phyloP scores from a whole-genome alignment of 2,329 filamentous ascomycete species.

The Niveomyces coronatus region DNA sequence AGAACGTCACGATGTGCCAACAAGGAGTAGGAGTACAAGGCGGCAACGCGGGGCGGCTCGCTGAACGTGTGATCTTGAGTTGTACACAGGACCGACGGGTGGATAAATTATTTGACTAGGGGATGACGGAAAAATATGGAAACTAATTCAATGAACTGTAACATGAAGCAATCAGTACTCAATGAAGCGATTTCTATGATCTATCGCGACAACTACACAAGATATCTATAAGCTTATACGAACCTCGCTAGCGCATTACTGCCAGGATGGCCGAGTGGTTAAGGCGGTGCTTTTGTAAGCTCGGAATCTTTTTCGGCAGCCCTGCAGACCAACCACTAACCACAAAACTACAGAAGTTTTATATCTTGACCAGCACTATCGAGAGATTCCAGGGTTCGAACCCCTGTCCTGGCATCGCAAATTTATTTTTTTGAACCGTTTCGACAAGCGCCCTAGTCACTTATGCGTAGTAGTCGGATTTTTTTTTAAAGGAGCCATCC shows the following conservation, averaged over 20 bases:
- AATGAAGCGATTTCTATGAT: neutral
- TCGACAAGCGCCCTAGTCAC: no score
- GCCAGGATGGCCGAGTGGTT: conserved; percentile 19
- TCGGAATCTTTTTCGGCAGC: neutral
- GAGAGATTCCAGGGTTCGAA: conserved; percentile 18
- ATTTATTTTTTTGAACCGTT: neutral
- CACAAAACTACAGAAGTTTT: conserved; percentile 1
- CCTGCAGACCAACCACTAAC: neutral
- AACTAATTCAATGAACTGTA: no score
- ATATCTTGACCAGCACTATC: conserved; percentile 14
- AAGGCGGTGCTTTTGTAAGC: conserved; percentile 16
- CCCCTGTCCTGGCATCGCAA: conserved; percentile 16
- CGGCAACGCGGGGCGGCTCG: no score
- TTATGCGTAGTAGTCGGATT: no score
- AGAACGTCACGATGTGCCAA: no score
- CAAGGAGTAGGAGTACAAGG: no score
- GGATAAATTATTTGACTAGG: no score
- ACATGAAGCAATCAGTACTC: neutral
- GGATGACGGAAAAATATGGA: no score
- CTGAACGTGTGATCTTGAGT: no score
- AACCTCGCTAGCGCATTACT: conserved; percentile 5
- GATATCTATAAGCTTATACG: neutral
- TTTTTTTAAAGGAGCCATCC: neutral
- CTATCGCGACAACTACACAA: neutral
- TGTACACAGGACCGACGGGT: no score